Base-by-base conservation (phyloP, 2,329 filamentous ascomycete species). In the Sclerotiophoma versabilis region DNA sequence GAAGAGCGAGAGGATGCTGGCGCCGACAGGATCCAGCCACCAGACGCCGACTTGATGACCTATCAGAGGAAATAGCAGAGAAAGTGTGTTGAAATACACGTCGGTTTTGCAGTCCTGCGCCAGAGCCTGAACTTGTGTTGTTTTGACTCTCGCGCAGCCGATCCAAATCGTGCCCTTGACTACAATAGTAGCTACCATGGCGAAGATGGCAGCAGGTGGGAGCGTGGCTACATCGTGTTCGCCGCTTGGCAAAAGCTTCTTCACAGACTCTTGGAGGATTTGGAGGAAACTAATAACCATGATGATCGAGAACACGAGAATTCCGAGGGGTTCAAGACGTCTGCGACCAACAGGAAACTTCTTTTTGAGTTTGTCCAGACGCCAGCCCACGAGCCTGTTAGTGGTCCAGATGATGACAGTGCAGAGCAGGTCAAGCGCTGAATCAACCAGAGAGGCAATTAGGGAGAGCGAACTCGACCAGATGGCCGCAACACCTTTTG, bases 1-100 rank as follows among this genome's bases (percentile, higher is more conserved):
- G 75, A 83, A 88, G 4, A 88, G 71, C 0, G 86, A 88, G 0
- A 90, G 77, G 0, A 88, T 64, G 0, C 83, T 81, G 3, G 87
- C 87, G 49, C 87, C 87, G 0, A 83, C 76, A 6, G 82, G 82
- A 66, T 90, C 87, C 12, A 90, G 78, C 87, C 87, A 89, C 87
- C 87, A 90, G 12, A 87, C 65, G 20, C 83, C 69, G 4, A 82
- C 77, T 42, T 83, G 77, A 61, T 83, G 78, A 6, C 87, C 87
- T 43, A 89, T 80, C 23, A 87, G 75, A 0, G 85, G 85, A 62
- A 87, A 88, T 8, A 86, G 76, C 1, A 88, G 80, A 12, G 84
- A 86, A 6, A 87, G 78, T 0, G 84, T 84, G 66, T 87, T 87
- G 75, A 88, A 88, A 60, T 85, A 78, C 15, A 87, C 84, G 57